Evolutionary conservation across 2,329 filamentous ascomycete species (phyloP).

Genomic region (Claviceps cyperi): DNA sequence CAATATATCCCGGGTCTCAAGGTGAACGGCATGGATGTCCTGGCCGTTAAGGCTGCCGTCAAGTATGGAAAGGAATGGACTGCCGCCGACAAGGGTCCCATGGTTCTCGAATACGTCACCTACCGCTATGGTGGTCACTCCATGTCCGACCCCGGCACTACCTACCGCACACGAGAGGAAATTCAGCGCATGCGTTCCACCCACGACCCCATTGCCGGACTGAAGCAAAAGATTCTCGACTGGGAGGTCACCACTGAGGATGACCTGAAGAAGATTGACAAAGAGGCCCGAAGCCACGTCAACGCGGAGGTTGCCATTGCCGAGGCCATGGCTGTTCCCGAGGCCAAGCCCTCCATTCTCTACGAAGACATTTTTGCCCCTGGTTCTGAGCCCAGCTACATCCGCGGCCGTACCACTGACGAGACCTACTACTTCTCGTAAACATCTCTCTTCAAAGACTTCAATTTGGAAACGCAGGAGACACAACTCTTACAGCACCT

Average conservation of each 20-base stretch:
- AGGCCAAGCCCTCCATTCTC: conserved; percentile 66
- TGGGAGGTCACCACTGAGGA: conserved; percentile 87
- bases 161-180: conserved; percentile 97
- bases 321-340: conserved; percentile 74
- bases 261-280: conserved; percentile 91
- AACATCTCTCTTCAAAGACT: not conserved
- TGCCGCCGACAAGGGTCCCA: conserved; percentile 68
- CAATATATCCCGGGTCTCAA: conserved; percentile 99
- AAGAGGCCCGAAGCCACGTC: conserved; percentile 73
- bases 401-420: conserved; percentile 75
- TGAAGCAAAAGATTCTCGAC: conserved; percentile 96
- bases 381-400: conserved; percentile 74
- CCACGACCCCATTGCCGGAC: conserved; percentile 92
- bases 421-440: conserved; percentile 86
- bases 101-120: conserved; percentile 97
- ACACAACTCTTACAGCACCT: not conserved
- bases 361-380: conserved; percentile 94
- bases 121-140: conserved; percentile 99
- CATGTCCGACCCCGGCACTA: conserved; percentile 99
- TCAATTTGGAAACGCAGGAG: not conserved
- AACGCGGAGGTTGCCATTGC: conserved; percentile 82
- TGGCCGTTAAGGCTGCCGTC: conserved; percentile 93
- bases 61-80: conserved; percentile 87
- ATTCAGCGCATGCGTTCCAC: conserved; percentile 99
- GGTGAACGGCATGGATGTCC: conserved; percentile 98